phyloP scores from a whole-genome alignment of 441 rosid species.

The Bocquillonia castaneifolia region DNA sequence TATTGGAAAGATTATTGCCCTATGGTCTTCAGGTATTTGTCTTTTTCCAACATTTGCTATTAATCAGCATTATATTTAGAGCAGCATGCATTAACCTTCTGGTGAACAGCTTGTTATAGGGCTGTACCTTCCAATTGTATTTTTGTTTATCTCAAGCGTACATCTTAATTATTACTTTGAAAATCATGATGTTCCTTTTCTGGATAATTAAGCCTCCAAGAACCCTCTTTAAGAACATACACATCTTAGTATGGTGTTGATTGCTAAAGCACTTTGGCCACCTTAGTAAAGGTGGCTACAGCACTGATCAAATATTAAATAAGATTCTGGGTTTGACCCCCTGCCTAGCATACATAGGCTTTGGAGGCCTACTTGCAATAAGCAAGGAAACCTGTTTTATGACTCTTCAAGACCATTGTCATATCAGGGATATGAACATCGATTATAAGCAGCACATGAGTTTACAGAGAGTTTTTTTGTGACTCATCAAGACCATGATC shows the following conservation, averaged over 20 bases:
- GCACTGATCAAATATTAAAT: neutral
- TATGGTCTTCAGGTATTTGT: conserved; percentile 88
- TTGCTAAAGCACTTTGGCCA: neutral
- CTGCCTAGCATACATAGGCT: conserved; percentile 1
- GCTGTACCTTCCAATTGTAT: too few species aligned
- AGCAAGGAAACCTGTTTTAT: neutral
- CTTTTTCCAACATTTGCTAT: neutral
- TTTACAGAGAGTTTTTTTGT: too few species aligned
- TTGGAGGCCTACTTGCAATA: neutral
- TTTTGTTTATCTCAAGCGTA: neutral
- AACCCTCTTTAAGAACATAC: neutral
- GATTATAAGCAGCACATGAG: too few species aligned
- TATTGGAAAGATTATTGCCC: conserved; percentile 98
- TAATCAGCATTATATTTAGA: neutral
- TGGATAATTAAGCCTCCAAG: neutral
- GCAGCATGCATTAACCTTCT: conserved; percentile 5
- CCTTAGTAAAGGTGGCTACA: neutral
- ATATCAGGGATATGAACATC: too few species aligned
- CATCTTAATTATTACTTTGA: neutral
- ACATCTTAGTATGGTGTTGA: neutral
- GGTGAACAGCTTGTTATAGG: neutral
- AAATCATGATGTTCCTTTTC: neutral
- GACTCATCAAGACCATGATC: too few species aligned
- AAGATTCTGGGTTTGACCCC: neutral
- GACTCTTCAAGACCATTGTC: neutral